These are phyloP conservation scores for Aurifilum marmelostoma DNA, from an alignment of 2,329 filamentous ascomycete species.

Conservation along the genomic window DNA sequence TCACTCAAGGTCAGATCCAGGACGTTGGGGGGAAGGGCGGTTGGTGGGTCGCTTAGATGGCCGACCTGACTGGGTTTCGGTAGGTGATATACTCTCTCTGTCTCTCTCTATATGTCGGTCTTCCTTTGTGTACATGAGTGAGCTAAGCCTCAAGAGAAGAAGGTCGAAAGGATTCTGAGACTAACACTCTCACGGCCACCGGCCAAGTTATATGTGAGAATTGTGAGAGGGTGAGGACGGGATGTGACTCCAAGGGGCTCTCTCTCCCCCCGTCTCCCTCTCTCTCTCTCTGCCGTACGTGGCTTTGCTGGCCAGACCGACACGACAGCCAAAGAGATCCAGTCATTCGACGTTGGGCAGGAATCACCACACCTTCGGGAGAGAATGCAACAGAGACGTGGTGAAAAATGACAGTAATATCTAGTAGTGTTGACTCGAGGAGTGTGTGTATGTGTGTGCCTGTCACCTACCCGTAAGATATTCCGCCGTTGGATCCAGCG, in stretches of 20 bases:
- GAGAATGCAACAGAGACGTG: background rate
- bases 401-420: background rate
- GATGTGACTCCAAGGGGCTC: background rate
- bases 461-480: no score
- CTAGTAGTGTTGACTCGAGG: background rate
- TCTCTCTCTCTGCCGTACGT: background rate
- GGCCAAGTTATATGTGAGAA: background rate
- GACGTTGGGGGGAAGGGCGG: background rate
- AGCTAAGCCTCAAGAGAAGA: background rate
- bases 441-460: background rate
- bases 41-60: background rate
- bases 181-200: background rate
- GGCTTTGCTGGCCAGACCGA: background rate
- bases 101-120: background rate
- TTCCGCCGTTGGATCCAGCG: background rate
- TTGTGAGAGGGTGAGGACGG: background rate
- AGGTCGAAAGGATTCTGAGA: background rate
- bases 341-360: conserved; percentile 9
- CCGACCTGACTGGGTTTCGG: background rate
- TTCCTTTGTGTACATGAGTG: background rate
- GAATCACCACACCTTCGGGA: conserved; percentile 4
- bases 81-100: background rate
- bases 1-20: background rate
- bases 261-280: no score
- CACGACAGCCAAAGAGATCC: background rate